These are phyloP conservation scores for Phanerochaete sordida DNA, from an alignment of 768 basidiomycete species.

Conservation along the genomic window DNA sequence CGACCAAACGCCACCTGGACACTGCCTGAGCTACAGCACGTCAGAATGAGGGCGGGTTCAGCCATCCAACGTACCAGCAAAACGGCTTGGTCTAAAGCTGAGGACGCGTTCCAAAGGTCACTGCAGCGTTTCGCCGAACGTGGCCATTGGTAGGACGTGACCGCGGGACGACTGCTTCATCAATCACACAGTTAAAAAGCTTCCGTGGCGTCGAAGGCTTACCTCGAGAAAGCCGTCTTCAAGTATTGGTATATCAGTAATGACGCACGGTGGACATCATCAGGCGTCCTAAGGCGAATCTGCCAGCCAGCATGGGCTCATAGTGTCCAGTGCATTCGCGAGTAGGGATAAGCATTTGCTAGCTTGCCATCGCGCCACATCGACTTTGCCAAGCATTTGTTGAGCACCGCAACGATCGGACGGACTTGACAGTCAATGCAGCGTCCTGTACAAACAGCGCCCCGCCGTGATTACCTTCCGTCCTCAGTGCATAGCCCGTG, in stretches of 20 bases:
- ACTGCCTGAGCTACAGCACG: neutral
- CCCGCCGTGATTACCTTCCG: neutral
- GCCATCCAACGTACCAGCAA: neutral
- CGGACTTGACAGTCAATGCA: too few relatives aligned
- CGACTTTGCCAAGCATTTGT: too few relatives aligned
- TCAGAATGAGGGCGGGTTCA: neutral
- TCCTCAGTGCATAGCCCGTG: neutral
- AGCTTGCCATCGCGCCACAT: too few relatives aligned
- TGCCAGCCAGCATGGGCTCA: too few relatives aligned
- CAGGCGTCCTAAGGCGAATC: too few relatives aligned
- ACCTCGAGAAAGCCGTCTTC: neutral
- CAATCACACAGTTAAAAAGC: neutral
- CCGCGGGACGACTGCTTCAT: neutral
- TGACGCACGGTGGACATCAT: too few relatives aligned
- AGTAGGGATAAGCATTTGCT: too few relatives aligned
- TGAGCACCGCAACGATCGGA: too few relatives aligned
- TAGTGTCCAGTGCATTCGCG: too few relatives aligned
- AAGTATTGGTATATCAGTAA: too few relatives aligned
- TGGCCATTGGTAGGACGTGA: neutral
- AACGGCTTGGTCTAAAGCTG: neutral
- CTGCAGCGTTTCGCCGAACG: neutral
- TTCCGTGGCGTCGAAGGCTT: neutral
- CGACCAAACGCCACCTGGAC: neutral
- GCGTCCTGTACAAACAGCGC: too few relatives aligned
- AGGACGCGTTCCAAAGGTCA: neutral